These are phyloP conservation scores for Colletotrichum euphorbiae DNA, from an alignment of 2,329 filamentous ascomycete species.

Conservation along the genomic window DNA sequence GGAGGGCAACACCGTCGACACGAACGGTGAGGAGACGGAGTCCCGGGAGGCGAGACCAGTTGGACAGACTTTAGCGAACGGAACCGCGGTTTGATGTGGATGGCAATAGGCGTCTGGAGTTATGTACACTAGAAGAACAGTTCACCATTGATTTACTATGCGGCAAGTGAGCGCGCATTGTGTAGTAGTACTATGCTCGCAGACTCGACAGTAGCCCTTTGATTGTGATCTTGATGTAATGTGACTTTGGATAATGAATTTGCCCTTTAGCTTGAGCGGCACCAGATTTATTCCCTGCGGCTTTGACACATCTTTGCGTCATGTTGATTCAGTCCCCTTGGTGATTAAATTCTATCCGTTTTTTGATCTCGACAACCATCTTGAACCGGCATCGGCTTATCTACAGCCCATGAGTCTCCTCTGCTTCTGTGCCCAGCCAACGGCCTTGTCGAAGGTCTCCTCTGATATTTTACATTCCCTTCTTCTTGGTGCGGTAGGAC, in stretches of 20 bases:
- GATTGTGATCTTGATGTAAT: no score
- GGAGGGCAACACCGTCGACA: constrained; percentile 18
- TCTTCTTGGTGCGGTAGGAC: constrained; percentile 54
- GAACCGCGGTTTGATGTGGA: background rate
- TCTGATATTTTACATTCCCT: constrained; percentile 44
- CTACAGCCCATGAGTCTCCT: background rate
- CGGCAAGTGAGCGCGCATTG: no score
- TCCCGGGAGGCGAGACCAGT: constrained; percentile 42
- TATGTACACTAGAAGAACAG: constrained; percentile 8
- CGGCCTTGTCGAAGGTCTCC: background rate
- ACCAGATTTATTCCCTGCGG: no score
- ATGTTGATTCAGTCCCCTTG: background rate
- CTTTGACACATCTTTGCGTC: background rate
- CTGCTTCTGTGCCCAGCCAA: background rate
- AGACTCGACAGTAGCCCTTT: no score
- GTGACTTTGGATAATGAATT: no score
- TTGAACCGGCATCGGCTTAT: background rate
- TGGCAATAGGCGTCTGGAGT: constrained; percentile 20
- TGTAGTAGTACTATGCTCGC: no score
- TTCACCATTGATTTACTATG: background rate
- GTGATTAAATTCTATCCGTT: background rate
- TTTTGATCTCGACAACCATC: no score
- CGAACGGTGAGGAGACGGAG: constrained; percentile 42
- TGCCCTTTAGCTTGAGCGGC: no score
- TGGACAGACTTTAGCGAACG: constrained; percentile 24